Conservation (phyloP, 2,329 filamentous ascomycete species). For the Fusarium incarnatum region DNA sequence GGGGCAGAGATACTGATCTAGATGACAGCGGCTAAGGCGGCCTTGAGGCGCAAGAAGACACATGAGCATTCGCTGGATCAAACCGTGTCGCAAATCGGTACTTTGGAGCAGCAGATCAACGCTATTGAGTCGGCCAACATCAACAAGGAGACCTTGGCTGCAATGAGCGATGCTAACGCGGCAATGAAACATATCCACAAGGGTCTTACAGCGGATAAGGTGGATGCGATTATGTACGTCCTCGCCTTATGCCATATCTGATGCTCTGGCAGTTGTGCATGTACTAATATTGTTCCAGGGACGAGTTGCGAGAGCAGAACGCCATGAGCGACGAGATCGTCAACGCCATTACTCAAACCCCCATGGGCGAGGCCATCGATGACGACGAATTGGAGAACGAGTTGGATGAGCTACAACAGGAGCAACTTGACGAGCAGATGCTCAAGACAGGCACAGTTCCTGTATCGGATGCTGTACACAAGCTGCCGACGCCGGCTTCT, state of each 20-base stretch:
- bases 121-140: constrained; percentile 98
- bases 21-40: constrained; percentile 82
- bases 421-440: constrained; percentile 94
- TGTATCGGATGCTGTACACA: constrained; percentile 79
- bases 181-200: constrained; percentile 96
- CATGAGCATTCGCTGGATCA: constrained; percentile 93
- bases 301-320: constrained; percentile 90
- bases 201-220: constrained; percentile 91
- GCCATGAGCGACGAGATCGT: constrained; percentile 93
- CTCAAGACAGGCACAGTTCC: constrained; percentile 88
- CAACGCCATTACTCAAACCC: constrained; percentile 80
- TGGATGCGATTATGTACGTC: constrained; percentile 92
- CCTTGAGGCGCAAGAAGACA: constrained; percentile 92
- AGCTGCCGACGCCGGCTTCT: constrained; percentile 79
- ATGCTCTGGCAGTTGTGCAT: neutral
- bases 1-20: constrained; percentile 42
- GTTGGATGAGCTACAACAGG: constrained; percentile 87
- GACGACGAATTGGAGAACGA: constrained; percentile 89
- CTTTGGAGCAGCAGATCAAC: constrained; percentile 94
- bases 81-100: constrained; percentile 88
- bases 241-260: neutral
- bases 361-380: constrained; percentile 77
- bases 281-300: constrained; percentile 68
- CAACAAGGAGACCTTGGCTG: constrained; percentile 94
- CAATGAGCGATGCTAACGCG: constrained; percentile 89